Base-by-base conservation (phyloP, 2,329 filamentous ascomycete genomes). In the Calonectria honghensis region DNA sequence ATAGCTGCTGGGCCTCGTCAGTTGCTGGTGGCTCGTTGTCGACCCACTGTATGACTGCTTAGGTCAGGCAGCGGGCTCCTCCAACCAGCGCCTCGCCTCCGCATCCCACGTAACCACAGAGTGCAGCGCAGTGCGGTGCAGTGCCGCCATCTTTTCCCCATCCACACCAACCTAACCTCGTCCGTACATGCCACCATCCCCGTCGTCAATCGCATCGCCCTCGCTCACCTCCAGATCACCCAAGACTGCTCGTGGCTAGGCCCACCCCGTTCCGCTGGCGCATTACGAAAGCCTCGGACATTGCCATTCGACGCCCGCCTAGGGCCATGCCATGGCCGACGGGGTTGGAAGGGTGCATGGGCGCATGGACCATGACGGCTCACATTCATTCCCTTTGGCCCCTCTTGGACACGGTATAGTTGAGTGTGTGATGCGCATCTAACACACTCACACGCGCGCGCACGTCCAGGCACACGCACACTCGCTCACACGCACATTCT, bases 221-320 rank as follows among this genome's bases (percentile, higher is more conserved):
- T 73, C 70, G 29, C 54, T 61, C 45, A 72, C 72, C 57, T 69
- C 67, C 67, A 68, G 71, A 66, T 35, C 39, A 57, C 48, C 50
- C 48, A 41, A 76, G 76, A 70, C 69, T 64, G 48, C 68, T 63
- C 74, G 18, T 68, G 73, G 67, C 61, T 48, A 52, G 75, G 48
- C 73, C 78, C 78, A 77, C 75, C 54, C 68, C 68, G 69, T 66
- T 69, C 75, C 68, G 75, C 75, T 59, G 72, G 54, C 68, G 65
- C 70, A 78, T 78, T 77, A 80, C 78, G 72, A 79, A 80, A 75
- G 71, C 67, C 39, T 63, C 70, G 54, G 68, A 72, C 24, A 61
- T 59, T 64, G 57, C 70, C 68, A 70, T 67, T 67, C 61, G 27
- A 74, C 54, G 70, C 70, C 77, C 57, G 39, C 32, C 67, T 59